Conservation (phyloP, 2,329 filamentous ascomycete species). For the Trichoderma koningii region DNA sequence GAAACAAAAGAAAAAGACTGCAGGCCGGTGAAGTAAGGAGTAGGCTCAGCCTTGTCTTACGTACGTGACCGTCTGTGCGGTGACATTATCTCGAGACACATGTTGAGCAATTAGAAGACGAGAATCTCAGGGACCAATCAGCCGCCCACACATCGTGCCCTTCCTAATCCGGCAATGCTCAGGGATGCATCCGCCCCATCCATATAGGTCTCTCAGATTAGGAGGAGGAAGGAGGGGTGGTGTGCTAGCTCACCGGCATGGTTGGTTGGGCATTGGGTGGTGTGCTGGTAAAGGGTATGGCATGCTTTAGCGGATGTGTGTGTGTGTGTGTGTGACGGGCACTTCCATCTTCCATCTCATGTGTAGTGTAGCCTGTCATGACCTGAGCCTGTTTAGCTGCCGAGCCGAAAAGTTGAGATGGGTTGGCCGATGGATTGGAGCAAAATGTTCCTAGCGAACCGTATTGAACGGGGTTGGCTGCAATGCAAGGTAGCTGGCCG, state of each 20-base stretch:
- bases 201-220: not conserved
- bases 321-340: not conserved
- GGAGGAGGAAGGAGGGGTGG: not conserved
- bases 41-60: not conserved
- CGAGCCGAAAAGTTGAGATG: not conserved
- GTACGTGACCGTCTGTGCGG: not conserved
- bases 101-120: not conserved
- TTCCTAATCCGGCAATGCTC: slow-evolving; percentile 23
- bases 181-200: not conserved
- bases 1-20: too few relatives aligned
- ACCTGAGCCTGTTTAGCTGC: not conserved
- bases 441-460: not conserved
- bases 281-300: not conserved
- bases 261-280: not conserved
- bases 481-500: not conserved
- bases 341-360: not conserved
- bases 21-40: too few relatives aligned
- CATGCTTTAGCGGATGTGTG: slow-evolving; percentile 20
- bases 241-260: not conserved
- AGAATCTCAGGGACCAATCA: slow-evolving; percentile 5
- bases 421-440: not conserved
- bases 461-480: slow-evolving; percentile 11
- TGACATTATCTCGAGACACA: not conserved
- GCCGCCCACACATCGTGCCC: slow-evolving; percentile 24
- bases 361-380: too few relatives aligned